Evolutionary conservation across 805 yeast species (phyloP).

Genomic region (Starmera quercuum): DNA sequence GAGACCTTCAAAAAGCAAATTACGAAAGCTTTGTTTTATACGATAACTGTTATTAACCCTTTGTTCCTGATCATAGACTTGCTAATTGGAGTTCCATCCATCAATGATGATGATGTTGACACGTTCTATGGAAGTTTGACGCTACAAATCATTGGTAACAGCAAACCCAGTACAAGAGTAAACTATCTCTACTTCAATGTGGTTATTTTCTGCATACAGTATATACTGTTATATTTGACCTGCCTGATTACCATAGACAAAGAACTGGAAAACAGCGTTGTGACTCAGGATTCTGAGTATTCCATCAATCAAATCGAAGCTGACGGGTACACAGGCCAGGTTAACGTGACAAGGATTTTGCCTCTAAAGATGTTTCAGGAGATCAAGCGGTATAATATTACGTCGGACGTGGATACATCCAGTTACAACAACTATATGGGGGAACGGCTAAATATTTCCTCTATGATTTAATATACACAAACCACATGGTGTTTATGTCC

Average conservation of each 20-base stretch:
- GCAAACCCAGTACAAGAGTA: conserved; percentile 19
- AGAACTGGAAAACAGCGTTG: conserved; percentile 19
- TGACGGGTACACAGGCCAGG: conserved; percentile 41
- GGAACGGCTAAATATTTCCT: too few relatives aligned
- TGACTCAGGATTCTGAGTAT: conserved; percentile 7
- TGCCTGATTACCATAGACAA: conserved; percentile 23
- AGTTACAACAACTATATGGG: too few relatives aligned
- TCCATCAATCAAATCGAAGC: conserved; percentile 15
- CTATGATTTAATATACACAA: too few relatives aligned
- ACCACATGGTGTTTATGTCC: too few relatives aligned
- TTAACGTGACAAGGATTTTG: conserved; percentile 27
- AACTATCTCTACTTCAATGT: conserved; percentile 23
- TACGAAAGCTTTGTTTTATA: conserved; percentile 22
- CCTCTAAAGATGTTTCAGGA: conserved; percentile 21
- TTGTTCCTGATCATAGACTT: conserved; percentile 27
- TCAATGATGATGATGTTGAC: conserved; percentile 12
- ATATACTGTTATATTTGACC: conserved; percentile 21
- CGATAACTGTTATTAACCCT: conserved; percentile 16
- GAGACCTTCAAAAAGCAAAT: conserved; percentile 16
- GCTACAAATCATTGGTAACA: conserved; percentile 42
- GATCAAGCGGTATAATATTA: conserved; percentile 12
- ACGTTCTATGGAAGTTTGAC: conserved; percentile 30
- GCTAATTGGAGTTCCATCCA: conserved; percentile 23
- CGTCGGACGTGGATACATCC: too few relatives aligned
- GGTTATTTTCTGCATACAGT: conserved; percentile 22